Evolutionary conservation across 1,139 yeast species (phyloP), one percentile per base, ranked within the genome.

Genomic region (Debaryomyces psychrophilus): DNA sequence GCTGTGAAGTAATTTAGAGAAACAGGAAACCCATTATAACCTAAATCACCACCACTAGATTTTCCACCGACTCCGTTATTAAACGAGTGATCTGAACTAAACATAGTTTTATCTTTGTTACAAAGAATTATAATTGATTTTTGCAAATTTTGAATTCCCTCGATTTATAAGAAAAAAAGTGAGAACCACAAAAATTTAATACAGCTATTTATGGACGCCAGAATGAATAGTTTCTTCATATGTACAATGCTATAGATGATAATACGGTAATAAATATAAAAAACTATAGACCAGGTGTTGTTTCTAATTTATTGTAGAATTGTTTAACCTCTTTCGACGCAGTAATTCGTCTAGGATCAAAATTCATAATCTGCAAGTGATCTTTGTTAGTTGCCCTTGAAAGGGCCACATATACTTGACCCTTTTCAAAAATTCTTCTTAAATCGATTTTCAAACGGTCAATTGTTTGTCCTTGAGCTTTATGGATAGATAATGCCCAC

Each of bases 401-500:
- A 31, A 92, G 72, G 0, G 99, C 97, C 17, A 90, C 97, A 59
- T 89, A 89, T 2, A 87, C 93, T 59, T 89, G 96, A 11, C 96
- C 96, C 42, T 81, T 84, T 61, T 89, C 97, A 60, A 90, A 90
- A 26, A 85, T 80, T 53, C 76, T 78, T 26, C 77, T 70, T 46
- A 90, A 68, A 58, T 90, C 95, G 4, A 90, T 93, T 52, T 81
- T 77, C n/a, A 90, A 83, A 47, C 95, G 67, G 34, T 81, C 84
- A 43, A 90, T 75, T 0, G 97, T 88, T 67, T 90, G 97, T 1
- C 97, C 97, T 65, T 90, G 97, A 0, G 96, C 85, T 59, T 90
- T 90, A 64, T 90, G 97, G 44, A 90, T 90, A 0, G 96, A 88
- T 57, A 90, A 67, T 0, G 97, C 95, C 96, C 96, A 90, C 9